Percentiles rank a stretch among this genome's conserved stretches.
phyloP scores from a whole-genome alignment of 1,284 basidiomycete species.

The Earliella scabrosa region DNA sequence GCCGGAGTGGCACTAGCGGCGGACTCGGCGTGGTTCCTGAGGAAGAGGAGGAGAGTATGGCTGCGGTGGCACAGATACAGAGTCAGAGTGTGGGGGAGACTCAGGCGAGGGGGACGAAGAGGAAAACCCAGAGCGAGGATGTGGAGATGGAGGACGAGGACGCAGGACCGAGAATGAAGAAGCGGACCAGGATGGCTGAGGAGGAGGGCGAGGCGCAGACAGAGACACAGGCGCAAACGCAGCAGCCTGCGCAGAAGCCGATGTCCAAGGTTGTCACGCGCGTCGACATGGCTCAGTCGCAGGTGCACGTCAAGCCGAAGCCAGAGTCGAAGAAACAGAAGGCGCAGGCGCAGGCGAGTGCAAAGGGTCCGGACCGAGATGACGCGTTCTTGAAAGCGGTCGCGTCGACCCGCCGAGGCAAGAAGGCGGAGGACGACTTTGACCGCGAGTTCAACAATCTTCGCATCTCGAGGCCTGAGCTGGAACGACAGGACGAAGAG shows the following conservation, averaged over 20 bases:
- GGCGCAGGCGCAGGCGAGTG: slow-evolving; percentile 31
- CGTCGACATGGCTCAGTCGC: slow-evolving; percentile 41
- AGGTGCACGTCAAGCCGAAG: slow-evolving; percentile 27
- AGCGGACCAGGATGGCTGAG: slow-evolving; percentile 45
- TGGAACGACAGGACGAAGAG: slow-evolving; percentile 42
- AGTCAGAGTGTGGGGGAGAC: too few species aligned
- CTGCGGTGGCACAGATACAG: slow-evolving; percentile 2
- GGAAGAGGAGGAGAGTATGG: slow-evolving; percentile 26
- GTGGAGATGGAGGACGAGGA: slow-evolving; percentile 35
- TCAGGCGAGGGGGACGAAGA: slow-evolving; percentile 41
- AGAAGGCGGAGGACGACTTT: slow-evolving; percentile 72
- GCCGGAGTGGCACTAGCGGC: slow-evolving; percentile 23
- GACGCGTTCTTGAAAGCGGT: slow-evolving; percentile 72
- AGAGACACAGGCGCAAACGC: slow-evolving; percentile 1
- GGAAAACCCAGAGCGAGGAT: slow-evolving; percentile 11
- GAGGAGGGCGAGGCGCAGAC: slow-evolving; percentile 33
- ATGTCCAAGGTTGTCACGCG: slow-evolving; percentile 22
- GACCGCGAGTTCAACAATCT: slow-evolving; percentile 87
- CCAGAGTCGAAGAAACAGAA: slow-evolving; percentile 12
- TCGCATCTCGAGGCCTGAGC: slow-evolving; percentile 73
- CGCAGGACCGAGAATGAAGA: slow-evolving; percentile 38
- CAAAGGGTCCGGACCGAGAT: slow-evolving; percentile 66
- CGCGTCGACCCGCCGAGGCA: slow-evolving; percentile 74
- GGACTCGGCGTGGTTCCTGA: slow-evolving; percentile 17
- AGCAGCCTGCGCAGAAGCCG: slow-evolving; percentile 15